Conservation (phyloP, 208 protist species). For the Crithidia fasciculata region DNA sequence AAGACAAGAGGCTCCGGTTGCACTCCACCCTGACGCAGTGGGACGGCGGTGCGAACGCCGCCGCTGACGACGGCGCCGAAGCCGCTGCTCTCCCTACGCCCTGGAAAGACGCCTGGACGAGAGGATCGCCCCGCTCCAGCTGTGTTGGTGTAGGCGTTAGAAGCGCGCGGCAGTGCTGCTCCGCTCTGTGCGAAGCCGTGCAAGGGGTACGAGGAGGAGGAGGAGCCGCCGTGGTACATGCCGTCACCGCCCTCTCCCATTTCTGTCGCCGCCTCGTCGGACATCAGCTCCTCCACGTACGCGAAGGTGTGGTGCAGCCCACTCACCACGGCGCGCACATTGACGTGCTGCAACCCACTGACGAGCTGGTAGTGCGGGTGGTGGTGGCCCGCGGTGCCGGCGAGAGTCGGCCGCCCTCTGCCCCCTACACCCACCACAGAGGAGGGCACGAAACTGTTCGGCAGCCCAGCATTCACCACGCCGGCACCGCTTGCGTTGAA, state of each 20-base stretch:
- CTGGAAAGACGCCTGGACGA: no score
- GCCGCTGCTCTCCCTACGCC: background rate
- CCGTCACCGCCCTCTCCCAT: background rate
- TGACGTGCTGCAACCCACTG: slow-evolving; percentile 46
- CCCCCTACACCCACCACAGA: background rate
- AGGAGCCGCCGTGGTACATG: no score
- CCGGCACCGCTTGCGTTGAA: background rate
- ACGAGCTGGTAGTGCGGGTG: slow-evolving; percentile 53
- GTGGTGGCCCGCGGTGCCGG: slow-evolving; percentile 22
- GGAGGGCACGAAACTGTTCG: background rate
- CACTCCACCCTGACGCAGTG: background rate
- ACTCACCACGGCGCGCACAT: slow-evolving; percentile 74
- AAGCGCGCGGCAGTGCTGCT: no score
- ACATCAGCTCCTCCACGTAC: slow-evolving; percentile 65
- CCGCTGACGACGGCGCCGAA: background rate
- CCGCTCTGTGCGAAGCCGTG: no score
- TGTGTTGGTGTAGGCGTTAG: no score
- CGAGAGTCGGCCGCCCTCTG: background rate
- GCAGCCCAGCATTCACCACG: background rate
- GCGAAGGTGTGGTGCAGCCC: slow-evolving; percentile 87
- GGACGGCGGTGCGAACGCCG: background rate
- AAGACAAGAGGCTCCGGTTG: no score
- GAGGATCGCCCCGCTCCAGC: no score
- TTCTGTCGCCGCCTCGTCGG: background rate
- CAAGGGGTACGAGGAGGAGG: no score